Conservation (phyloP, 1,139 yeast genomes). For the Taphrina communis region DNA sequence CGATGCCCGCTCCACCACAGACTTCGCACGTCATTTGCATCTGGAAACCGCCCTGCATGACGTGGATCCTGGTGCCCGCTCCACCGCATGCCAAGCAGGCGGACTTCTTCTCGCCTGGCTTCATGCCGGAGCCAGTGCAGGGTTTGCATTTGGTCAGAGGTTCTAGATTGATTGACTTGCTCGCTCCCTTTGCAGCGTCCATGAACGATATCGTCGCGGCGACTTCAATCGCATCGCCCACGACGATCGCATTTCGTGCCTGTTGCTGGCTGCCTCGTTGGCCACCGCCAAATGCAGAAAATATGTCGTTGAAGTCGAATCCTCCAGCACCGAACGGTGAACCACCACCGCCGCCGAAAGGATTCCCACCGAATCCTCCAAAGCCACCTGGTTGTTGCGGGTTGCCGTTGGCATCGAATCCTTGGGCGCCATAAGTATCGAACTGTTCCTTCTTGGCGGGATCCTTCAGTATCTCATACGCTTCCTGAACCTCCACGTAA, state of each 20-base stretch:
- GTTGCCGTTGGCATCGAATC: slow-evolving; percentile 66
- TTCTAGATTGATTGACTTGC: slow-evolving; percentile 69
- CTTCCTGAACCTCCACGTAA: slow-evolving; percentile 91
- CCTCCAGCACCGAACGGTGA: slow-evolving; percentile 51
- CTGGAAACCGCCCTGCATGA: slow-evolving; percentile 90
- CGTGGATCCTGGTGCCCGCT: slow-evolving; percentile 85
- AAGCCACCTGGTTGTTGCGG: slow-evolving; percentile 50
- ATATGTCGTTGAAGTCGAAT: slow-evolving; percentile 82
- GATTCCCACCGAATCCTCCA: slow-evolving; percentile 51
- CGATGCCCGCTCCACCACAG: slow-evolving; percentile 89
- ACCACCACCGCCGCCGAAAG: slow-evolving; percentile 50
- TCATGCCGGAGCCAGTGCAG: slow-evolving; percentile 85
- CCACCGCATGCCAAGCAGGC: slow-evolving; percentile 93
- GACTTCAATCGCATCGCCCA: slow-evolving; percentile 86
- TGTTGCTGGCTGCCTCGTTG: slow-evolving; percentile 51
- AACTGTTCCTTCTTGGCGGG: slow-evolving; percentile 85
- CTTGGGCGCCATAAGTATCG: slow-evolving; percentile 89
- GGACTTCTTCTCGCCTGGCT: slow-evolving; percentile 72
- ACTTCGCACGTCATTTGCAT: slow-evolving; percentile 91
- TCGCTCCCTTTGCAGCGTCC: slow-evolving; percentile 82
- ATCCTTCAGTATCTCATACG: slow-evolving; percentile 89
- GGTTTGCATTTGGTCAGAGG: slow-evolving; percentile 78
- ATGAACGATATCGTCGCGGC: slow-evolving; percentile 75
- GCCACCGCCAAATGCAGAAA: slow-evolving; percentile 72
- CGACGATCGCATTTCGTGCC: slow-evolving; percentile 54